Conservation (phyloP, 306 rosid genomes). For the Dalbergia cochinchinensis region DNA sequence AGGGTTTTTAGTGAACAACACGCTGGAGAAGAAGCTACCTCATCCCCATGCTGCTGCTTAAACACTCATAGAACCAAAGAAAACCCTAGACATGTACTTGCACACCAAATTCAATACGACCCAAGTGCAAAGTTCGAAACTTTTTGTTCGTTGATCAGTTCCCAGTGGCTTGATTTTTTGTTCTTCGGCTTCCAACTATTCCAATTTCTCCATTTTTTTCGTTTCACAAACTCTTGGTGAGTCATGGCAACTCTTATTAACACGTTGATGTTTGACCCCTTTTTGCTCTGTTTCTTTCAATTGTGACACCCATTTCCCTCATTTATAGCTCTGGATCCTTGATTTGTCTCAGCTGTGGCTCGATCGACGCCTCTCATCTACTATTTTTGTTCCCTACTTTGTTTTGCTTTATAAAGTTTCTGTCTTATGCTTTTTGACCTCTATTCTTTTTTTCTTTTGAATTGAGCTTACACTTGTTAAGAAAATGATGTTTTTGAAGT, state of each 20-base stretch:
- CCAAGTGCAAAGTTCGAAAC: conserved; percentile 42
- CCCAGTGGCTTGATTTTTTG: conserved; percentile 14
- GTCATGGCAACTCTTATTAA: conserved; percentile 39
- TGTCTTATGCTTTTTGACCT: neutral
- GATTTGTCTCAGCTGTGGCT: conserved; percentile 56
- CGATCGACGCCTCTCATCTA: conserved; percentile 56
- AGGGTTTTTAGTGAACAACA: conserved; percentile 39
- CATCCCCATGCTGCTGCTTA: neutral
- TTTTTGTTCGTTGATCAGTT: conserved; percentile 46
- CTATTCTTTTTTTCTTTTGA: conserved; percentile 5
- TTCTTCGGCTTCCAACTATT: conserved; percentile 23
- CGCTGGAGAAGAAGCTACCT: neutral
- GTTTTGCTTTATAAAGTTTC: conserved; percentile 44
- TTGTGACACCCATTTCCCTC: conserved; percentile 26
- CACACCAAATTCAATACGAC: conserved; percentile 17
- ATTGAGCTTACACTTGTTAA: conserved; percentile 46
- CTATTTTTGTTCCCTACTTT: conserved; percentile 35
- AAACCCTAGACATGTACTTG: conserved; percentile 62
- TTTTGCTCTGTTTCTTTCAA: conserved; percentile 11
- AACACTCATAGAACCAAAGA: conserved; percentile 15
- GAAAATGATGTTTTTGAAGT: conserved; percentile 33
- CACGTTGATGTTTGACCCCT: conserved; percentile 32
- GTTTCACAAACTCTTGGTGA: conserved; percentile 43
- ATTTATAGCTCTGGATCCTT: conserved; percentile 54
- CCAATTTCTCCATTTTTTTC: conserved; percentile 51